Percentiles rank a stretch among this genome's conserved stretches.
Conservation (phyloP, 345 rosid species). For the Microcos paniculata region DNA sequence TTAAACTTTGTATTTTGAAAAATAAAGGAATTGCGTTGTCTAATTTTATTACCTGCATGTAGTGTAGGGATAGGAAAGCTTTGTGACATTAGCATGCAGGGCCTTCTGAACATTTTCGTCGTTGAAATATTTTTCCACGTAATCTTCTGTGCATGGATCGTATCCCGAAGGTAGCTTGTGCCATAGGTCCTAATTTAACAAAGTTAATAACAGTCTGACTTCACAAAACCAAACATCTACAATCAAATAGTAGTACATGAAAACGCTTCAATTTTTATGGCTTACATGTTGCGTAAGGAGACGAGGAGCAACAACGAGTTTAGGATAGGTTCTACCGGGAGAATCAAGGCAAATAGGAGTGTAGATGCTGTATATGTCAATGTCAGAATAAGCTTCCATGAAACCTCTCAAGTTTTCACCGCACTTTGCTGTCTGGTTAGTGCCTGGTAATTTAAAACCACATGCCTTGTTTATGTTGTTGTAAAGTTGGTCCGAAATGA, state of each 20-base stretch:
- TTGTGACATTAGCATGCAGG: conserved; percentile 69
- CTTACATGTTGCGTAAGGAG: conserved; percentile 32
- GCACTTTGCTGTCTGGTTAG: conserved; percentile 24
- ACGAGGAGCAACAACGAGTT: conserved; percentile 33
- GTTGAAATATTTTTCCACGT: conserved; percentile 56
- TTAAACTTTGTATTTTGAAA: not conserved
- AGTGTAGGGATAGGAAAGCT: conserved; percentile 53
- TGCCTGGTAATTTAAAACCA: conserved; percentile 22
- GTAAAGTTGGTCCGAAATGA: conserved; percentile 67
- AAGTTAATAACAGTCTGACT: not conserved
- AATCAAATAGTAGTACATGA: not conserved
- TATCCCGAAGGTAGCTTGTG: conserved; percentile 57
- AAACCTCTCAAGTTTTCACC: conserved; percentile 24
- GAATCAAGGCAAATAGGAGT: conserved; percentile 48
- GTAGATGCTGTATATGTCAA: conserved; percentile 71
- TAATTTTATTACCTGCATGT: conserved; percentile 58
- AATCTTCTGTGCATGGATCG: conserved; percentile 66
- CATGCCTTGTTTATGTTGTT: conserved; percentile 41
- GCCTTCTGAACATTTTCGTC: conserved; percentile 69
- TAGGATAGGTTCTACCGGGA: conserved; percentile 8
- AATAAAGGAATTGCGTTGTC: not conserved
- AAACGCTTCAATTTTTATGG: not conserved
- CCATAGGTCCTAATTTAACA: conserved; percentile 44
- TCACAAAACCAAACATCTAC: not conserved
- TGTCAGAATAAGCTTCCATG: conserved; percentile 42